phyloP scores from a whole-genome alignment of 768 basidiomycete genomes.

The Mycena albidolilacea region DNA sequence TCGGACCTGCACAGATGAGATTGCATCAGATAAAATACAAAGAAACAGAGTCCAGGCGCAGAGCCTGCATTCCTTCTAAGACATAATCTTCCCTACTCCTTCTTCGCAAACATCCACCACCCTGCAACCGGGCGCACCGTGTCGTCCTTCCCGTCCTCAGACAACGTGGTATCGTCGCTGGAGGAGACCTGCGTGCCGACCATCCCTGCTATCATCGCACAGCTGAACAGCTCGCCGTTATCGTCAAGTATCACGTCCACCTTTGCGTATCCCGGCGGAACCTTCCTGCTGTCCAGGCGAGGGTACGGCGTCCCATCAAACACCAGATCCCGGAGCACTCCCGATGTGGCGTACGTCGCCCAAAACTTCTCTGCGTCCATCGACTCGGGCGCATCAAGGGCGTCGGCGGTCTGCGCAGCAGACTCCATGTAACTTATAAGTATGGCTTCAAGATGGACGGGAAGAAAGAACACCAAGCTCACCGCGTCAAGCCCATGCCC shows the following conservation, averaged over 20 bases:
- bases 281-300: not conserved
- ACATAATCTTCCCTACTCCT: not conserved
- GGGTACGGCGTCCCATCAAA: not conserved
- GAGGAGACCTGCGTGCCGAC: not conserved
- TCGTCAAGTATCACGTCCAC: not conserved
- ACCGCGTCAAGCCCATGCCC: not conserved
- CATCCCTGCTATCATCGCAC: not conserved
- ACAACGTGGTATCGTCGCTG: not conserved
- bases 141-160: not conserved
- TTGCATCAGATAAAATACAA: too few species aligned
- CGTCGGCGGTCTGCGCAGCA: not conserved
- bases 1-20: too few species aligned
- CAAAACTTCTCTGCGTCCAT: not conserved
- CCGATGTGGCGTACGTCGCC: not conserved
- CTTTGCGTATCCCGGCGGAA: not conserved
- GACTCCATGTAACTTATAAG: not conserved
- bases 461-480: not conserved
- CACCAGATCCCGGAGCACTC: not conserved
- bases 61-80: not conserved
- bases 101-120: slow-evolving; percentile 1
- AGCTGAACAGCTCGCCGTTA: not conserved
- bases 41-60: too few species aligned
- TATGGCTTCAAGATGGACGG: not conserved
- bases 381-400: not conserved
- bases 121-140: not conserved